Percentiles rank a stretch among this genome's conserved stretches.
These are phyloP conservation scores for Pseudogymnoascus sp. DNA, from an alignment of 2,329 filamentous ascomycete species.

Conservation along the genomic window DNA sequence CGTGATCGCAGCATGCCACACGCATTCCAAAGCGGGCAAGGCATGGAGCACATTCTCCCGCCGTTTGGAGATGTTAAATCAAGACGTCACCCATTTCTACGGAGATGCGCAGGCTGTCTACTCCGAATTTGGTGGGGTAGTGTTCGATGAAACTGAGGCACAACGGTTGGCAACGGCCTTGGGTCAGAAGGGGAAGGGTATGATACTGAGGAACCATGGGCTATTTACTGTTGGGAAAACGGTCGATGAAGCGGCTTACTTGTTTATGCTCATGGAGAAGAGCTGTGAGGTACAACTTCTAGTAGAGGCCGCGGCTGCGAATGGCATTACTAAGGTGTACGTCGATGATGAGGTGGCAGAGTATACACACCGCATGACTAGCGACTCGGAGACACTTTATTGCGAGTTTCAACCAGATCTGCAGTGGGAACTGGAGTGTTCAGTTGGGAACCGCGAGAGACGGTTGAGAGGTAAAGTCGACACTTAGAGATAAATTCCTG, in stretches of 20 bases:
- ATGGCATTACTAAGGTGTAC: conserved; percentile 30
- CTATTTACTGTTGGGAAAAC: conserved; percentile 26
- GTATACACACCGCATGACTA: neutral
- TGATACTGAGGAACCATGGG: conserved; percentile 38
- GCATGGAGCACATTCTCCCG: conserved; percentile 16
- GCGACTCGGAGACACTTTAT: conserved; percentile 7
- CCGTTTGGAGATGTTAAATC: conserved; percentile 18
- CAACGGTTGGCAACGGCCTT: conserved; percentile 35
- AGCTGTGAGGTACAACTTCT: conserved; percentile 35
- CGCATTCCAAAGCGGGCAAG: conserved; percentile 14
- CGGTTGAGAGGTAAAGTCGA: neutral
- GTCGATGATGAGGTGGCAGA: conserved; percentile 95
- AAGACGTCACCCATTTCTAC: conserved; percentile 35
- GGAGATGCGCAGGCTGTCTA: conserved; percentile 26
- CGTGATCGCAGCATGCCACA: conserved; percentile 16
- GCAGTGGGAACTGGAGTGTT: neutral
- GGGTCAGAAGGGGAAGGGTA: conserved; percentile 33
- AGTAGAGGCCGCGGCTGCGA: conserved; percentile 18
- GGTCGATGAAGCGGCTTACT: conserved; percentile 37
- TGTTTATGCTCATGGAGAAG: conserved; percentile 36
- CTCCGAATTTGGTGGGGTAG: conserved; percentile 40
- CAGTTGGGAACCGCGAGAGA: neutral
- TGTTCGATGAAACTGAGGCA: conserved; percentile 39
- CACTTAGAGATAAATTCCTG: neutral
- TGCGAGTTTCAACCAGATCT: conserved; percentile 10